Evolutionary conservation across 1,284 basidiomycete genomes (phyloP).

Genomic region (Thecaphora thlaspeos): DNA sequence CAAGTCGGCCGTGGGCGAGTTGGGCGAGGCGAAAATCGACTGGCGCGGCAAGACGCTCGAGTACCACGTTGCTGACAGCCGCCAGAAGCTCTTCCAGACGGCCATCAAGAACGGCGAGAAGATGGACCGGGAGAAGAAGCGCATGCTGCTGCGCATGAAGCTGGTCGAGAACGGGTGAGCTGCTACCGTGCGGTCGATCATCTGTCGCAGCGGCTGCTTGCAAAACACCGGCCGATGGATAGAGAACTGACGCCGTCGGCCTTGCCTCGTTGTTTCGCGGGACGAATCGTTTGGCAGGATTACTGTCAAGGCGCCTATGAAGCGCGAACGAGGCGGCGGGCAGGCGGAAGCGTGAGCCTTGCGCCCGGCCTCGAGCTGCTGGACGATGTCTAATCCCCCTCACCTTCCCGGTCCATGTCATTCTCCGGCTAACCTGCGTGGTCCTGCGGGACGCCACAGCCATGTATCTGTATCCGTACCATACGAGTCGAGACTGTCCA

Average conservation of each 20-base stretch:
- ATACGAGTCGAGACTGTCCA: no score
- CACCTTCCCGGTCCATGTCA: no score
- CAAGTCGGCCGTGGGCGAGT: slow-evolving; percentile 71
- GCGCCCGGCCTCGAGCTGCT: no score
- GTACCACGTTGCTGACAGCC: slow-evolving; percentile 71
- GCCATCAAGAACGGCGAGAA: slow-evolving; percentile 71
- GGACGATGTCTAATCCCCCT: no score
- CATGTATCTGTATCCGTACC: no score
- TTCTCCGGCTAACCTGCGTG: no score
- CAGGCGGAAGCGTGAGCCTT: background rate
- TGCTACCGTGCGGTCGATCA: no score
- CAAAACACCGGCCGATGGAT: no score
- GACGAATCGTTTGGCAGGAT: background rate
- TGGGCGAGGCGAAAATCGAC: slow-evolving; percentile 72
- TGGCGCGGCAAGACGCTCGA: slow-evolving; percentile 65
- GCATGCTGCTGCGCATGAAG: slow-evolving; percentile 72
- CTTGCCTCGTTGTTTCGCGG: background rate
- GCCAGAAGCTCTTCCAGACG: slow-evolving; percentile 70
- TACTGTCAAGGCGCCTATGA: background rate
- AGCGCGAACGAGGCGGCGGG: background rate
- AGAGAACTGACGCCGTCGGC: background rate
- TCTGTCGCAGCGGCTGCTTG: no score
- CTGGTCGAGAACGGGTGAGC: slow-evolving; percentile 61
- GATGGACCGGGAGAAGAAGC: slow-evolving; percentile 71
- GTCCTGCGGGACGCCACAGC: no score